These are phyloP conservation scores for Conticribra weissflogii DNA, from an alignment of 108 stramenopile genomes.

Conservation along the genomic window DNA sequence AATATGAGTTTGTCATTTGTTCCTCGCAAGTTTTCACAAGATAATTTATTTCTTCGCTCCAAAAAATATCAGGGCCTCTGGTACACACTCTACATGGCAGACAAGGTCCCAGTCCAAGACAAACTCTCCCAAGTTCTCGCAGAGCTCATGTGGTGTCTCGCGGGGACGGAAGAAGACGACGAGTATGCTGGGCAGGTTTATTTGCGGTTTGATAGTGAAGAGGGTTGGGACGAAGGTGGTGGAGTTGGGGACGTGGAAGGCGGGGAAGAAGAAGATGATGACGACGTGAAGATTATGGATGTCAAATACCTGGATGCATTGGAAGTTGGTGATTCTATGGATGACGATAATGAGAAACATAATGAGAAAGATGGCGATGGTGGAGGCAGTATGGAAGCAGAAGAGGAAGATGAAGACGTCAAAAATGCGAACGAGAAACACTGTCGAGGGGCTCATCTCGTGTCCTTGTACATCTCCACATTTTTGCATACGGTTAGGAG, in stretches of 20 bases:
- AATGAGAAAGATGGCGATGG: conserved; percentile 28
- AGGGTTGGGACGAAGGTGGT: conserved; percentile 3
- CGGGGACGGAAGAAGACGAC: conserved; percentile 88
- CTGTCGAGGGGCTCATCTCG: conserved; percentile 88
- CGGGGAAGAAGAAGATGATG: conserved; percentile 26
- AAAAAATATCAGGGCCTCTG: conserved; percentile 60
- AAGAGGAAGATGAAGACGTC: conserved; percentile 45
- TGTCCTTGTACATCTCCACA: conserved; percentile 75
- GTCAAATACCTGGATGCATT: conserved; percentile 24
- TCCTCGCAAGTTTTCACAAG: too few relatives aligned
- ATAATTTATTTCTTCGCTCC: conserved; percentile 2
- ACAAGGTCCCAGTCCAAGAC: conserved; percentile 89
- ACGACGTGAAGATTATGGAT: background rate
- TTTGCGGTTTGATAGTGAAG: conserved; percentile 63
- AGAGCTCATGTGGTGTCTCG: conserved; percentile 85
- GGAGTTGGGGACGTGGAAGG: conserved; percentile 23
- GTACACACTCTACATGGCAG: conserved; percentile 92
- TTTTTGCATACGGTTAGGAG: conserved; percentile 84
- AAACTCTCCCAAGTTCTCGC: conserved; percentile 77
- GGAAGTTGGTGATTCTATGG: conserved; percentile 10
- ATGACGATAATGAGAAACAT: conserved; percentile 4
- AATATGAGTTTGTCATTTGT: too few relatives aligned
- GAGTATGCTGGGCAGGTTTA: conserved; percentile 82
- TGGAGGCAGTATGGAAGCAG: conserved; percentile 16
- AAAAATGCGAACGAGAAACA: conserved; percentile 53